phyloP scores from a whole-genome alignment of 768 basidiomycete species.

The Daedaleopsis nitida region DNA sequence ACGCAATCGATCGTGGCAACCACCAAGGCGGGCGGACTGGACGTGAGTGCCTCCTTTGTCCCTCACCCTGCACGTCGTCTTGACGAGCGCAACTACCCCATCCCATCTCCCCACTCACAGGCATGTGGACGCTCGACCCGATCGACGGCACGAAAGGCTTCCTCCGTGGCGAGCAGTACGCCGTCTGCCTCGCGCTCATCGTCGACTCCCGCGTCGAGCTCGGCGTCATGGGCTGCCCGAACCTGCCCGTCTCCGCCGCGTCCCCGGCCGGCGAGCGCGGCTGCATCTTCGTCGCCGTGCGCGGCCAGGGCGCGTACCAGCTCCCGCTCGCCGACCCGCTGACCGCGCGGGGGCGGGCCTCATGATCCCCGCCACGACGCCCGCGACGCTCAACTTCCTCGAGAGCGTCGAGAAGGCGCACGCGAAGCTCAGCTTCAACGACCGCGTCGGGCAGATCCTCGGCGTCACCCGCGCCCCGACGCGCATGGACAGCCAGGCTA shows the following conservation, averaged over 20 bases:
- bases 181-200: conserved; percentile 59
- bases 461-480: conserved; percentile 65
- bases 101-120: too few species aligned
- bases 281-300: conserved; percentile 84
- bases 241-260: conserved; percentile 63
- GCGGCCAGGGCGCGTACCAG: conserved; percentile 84
- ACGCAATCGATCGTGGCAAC: conserved; percentile 85
- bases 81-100: too few species aligned
- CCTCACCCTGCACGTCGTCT: background rate
- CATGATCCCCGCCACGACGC: conserved; percentile 51
- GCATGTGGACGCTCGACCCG: conserved; percentile 49
- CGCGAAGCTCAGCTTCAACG: conserved; percentile 83
- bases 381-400: conserved; percentile 64
- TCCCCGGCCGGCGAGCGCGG: conserved; percentile 67
- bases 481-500: conserved; percentile 96
- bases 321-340: conserved; percentile 53
- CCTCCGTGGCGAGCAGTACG: conserved; percentile 62
- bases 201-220: conserved; percentile 52
- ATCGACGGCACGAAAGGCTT: conserved; percentile 67
- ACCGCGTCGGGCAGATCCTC: conserved; percentile 66
- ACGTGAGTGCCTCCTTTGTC: conserved; percentile 53
- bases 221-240: conserved; percentile 75
- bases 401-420: conserved; percentile 94
- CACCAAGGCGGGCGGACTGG: conserved; percentile 71
- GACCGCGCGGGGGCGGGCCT: conserved; percentile 50